Conservation (phyloP, 805 yeast genomes). For the Hanseniaspora nectarophila region DNA sequence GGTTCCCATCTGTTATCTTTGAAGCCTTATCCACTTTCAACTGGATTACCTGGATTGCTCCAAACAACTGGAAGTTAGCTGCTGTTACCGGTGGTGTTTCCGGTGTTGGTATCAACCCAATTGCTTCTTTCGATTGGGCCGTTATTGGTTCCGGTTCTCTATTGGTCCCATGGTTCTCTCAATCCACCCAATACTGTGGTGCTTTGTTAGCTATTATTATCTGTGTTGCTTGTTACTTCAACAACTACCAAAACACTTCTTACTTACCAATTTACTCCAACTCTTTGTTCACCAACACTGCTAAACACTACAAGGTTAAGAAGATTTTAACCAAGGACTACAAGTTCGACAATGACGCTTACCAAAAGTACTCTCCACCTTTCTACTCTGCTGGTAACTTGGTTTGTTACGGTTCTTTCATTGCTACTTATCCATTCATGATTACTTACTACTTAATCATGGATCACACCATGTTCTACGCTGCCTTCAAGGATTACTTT, state of each 20-base stretch:
- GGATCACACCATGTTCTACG: conserved; percentile 34
- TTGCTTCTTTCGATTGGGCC: conserved; percentile 46
- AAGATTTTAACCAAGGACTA: conserved; percentile 36
- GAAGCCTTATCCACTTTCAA: conserved; percentile 49
- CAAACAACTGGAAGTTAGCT: conserved; percentile 37
- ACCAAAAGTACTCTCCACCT: conserved; percentile 50
- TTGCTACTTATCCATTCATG: conserved; percentile 46
- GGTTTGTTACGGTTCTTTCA: conserved; percentile 46
- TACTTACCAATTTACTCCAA: conserved; percentile 48
- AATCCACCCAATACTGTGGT: conserved; percentile 28
- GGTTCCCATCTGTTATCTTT: conserved; percentile 58
- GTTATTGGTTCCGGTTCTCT: conserved; percentile 26
- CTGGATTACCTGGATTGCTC: conserved; percentile 30
- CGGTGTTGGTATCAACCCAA: conserved; percentile 45
- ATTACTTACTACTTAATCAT: conserved; percentile 38
- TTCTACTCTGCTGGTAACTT: conserved; percentile 52
- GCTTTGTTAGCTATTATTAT: conserved; percentile 26
- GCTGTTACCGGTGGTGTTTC: conserved; percentile 41
- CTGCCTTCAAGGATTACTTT: conserved; percentile 28
- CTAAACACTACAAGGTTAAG: conserved; percentile 35
- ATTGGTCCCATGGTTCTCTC: conserved; percentile 37
- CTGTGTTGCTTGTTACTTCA: conserved; percentile 32
- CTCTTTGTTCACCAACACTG: conserved; percentile 40
- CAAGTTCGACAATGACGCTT: conserved; percentile 34
- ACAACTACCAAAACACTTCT: conserved; percentile 47